Evolutionary conservation across 2,329 filamentous ascomycete genomes (phyloP), one percentile per base, ranked within the genome.

Genomic region (Sporothrix brasiliensis): DNA sequence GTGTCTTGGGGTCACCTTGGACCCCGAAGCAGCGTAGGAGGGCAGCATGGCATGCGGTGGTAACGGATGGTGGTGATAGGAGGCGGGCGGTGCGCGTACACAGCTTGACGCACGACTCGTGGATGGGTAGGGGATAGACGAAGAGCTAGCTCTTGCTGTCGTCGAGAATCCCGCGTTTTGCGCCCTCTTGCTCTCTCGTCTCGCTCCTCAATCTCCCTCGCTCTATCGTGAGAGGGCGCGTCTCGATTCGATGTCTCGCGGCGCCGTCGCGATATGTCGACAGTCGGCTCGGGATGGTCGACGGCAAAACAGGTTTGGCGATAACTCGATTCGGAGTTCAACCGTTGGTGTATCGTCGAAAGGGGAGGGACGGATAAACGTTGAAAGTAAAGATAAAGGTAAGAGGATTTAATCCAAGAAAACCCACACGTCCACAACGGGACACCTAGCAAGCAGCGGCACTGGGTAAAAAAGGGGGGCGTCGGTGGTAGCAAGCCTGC

Each of bases 1-100:
- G 85, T 97, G 92, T 84, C 93, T 89, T 79, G 94, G 92, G 89
- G 95, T 93, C 88, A 91, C 91, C 83, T 88, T 89, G 79, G 81
- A 82, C 78, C 82, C 80, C 75, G 83, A 81, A 71, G 83, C 83
- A 74, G 83, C 79, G 83, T 88, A 86, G 77, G 86, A 85, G 74
- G 88, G 88, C 77, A 89, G 82, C 87, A 89, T 89, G 79, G 68
- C 66, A 66, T 71, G 69, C 63, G 65, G 50, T 54, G 24, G 49
- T 41, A 21, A 27, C 7, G n/a, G 47, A 14, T 24, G 52, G 27
- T 24, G 47, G n/a, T 41, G 44, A 34, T 65, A 63, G 21, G 19
- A 53, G n/a, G 53, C 19, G 21, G 27, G 16, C 7, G 47, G 27
- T 19, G 34, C 50, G 50, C 34, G 34, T 44, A 50, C 50, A 21